These are phyloP conservation scores for Nectriaceae sp. DNA, from an alignment of 2,329 filamentous ascomycete genomes.

Conservation along the genomic window DNA sequence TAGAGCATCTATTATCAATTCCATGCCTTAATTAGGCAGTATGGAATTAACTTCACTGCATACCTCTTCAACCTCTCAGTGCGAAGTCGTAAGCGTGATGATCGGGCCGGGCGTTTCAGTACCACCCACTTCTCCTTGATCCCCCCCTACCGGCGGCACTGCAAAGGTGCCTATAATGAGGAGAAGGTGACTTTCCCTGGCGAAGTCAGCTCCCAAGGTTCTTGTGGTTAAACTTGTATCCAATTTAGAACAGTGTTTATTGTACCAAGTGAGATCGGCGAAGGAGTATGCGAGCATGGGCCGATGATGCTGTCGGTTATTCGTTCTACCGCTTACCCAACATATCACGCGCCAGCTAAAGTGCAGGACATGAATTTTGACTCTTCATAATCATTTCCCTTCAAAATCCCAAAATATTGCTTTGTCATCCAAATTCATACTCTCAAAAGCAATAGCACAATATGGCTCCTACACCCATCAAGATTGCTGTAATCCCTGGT, in stretches of 20 bases:
- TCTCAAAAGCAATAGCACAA: slow-evolving; percentile 16
- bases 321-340: slow-evolving; percentile 9
- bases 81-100: neutral
- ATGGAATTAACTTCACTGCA: neutral
- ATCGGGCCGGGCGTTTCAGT: neutral
- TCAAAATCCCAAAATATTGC: no score
- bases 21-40: neutral
- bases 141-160: neutral
- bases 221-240: neutral
- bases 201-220: neutral
- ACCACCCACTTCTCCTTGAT: neutral
- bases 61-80: neutral
- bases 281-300: neutral
- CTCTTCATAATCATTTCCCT: neutral
- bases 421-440: neutral
- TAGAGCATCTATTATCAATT: neutral
- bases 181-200: neutral
- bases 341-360: neutral
- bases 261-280: neutral
- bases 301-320: slow-evolving; percentile 8
- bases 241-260: neutral
- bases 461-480: slow-evolving; percentile 37
- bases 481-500: slow-evolving; percentile 66
- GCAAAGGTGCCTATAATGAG: neutral
- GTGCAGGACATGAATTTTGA: neutral